A percentile compares a stretch with the other conserved stretches of the same genome.
phyloP scores from a whole-genome alignment of 108 stramenopile genomes.

The Nitzschia sp. region DNA sequence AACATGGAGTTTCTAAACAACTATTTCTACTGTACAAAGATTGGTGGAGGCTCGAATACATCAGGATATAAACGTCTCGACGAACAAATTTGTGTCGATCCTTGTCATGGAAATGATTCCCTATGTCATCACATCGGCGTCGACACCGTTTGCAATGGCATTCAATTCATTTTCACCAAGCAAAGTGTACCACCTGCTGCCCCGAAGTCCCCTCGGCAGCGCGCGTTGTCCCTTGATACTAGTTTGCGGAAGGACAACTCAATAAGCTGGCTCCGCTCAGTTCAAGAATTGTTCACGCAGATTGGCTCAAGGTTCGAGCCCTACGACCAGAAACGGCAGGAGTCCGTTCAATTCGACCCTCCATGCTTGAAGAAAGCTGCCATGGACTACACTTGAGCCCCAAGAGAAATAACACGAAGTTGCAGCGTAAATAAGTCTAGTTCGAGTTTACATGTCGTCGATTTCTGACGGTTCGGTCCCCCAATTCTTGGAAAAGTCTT shows the following conservation, averaged over 20 bases:
- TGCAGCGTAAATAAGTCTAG: too few species aligned
- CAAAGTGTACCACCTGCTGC: neutral
- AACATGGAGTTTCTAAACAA: conserved; percentile 33
- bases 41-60: neutral
- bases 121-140: conserved; percentile 20
- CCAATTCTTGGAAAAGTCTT: conserved; percentile 31
- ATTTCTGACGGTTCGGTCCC: conserved; percentile 11
- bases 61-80: neutral
- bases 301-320: neutral
- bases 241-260: neutral
- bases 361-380: conserved; percentile 12
- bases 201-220: neutral
- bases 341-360: conserved; percentile 8
- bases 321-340: too few species aligned
- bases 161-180: conserved; percentile 10
- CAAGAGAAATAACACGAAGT: too few species aligned
- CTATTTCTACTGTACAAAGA: conserved; percentile 29
- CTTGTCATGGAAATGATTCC: conserved; percentile 16
- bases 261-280: neutral
- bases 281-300: neutral
- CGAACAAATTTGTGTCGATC: conserved; percentile 1
- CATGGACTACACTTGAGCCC: too few species aligned
- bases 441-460: too few species aligned
- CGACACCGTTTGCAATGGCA: conserved; percentile 15
- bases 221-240: conserved; percentile 6